Evolutionary conservation across 2,329 filamentous ascomycete species (phyloP), one percentile per base, ranked within the genome.

Genomic region (Xylariaceae sp.): DNA sequence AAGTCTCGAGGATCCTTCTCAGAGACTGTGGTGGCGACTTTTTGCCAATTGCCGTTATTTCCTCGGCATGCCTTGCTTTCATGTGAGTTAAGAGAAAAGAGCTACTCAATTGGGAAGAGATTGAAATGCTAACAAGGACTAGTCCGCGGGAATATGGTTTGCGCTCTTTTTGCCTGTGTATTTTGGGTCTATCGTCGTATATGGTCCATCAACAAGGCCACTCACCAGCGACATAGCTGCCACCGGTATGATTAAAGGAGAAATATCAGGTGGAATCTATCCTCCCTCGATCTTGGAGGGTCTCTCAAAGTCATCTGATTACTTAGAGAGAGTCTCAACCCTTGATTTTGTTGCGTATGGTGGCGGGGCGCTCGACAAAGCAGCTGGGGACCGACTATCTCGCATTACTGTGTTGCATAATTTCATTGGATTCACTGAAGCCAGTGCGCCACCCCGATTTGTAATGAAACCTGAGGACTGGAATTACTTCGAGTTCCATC

Each of bases 341-440:
- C 45, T 56, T 11, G 47, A 58, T 2, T 58, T 54, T 22, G 23
- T 55, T 12, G 46, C 53, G 14, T 58, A 58, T 27, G 52, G 52
- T 3, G 55, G 54, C 5, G 55, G 55, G 0, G 52, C 54, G 1
- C 50, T 58, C 20, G 54, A 54, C 0, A 48, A 50, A 25, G 8
- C 23, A 6, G 49, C 47, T 12, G 55, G 55, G 8, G 47, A 51
- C 21, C 42, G 46, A 16, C 25, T 58, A 14, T 52, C 47, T 45
- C 47, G 45, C 17, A 49, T 55, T 22, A 58, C 54, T 1, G 49
- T 52, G 10, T 50, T 58, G 14, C 55, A 54, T 37, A 54, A 58
- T 14, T 47, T 58, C 25, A 55, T 54, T 29, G 55, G 55, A 12
- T 40, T 42, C 20, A 56, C 52, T 17, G 55, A 58, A 37, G 53